Evolutionary conservation across 140 eudicot species (phyloP), one percentile per base, ranked within the genome.

Genomic region (Flaveria floridana): DNA sequence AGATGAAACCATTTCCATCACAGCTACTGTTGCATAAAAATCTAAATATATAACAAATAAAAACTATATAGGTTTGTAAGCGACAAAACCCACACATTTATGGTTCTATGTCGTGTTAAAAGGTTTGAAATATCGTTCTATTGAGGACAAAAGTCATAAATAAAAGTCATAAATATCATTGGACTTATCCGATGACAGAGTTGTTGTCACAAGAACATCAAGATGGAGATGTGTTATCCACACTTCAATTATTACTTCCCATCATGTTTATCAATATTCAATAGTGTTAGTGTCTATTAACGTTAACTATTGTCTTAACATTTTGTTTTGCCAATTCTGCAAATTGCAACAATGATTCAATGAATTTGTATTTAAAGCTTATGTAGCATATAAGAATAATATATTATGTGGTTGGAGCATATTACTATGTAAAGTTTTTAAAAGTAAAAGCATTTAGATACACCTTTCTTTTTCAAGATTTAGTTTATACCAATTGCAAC

Each of bases 241-340:
- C 70, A 65, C 70, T 65, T 65, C 25, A 65, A 65, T 65, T 65
- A 65, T 65, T 65, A 15, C 69, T 64, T 34, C 48, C 48, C 48
- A 1, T 14, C 23, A 30, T 34, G 25, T 34, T 62, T 0, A 14
- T 62, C 68, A 28, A 62, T 34, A 64, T 11, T 44, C 50, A 44
- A 44, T 44, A 44, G 50, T 44, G 6, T 42, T 30, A 14, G 69
- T 34, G 23, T 30, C 46, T 64, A 8, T 59, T 59, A 23, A 3
- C 8, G 13, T 61, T 28, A 20, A 21, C 21, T 23, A 2, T 53
- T 57, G 34, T 57, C 14, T 57, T 57, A 28, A 57, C 30, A 57
- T 57, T 57, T 57, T 19, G 50, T 1, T 20, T 20, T 57, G 3
- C 34, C 7, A 19, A n/a, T 53, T 53, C 59, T 53, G 59, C 25